phyloP scores from a whole-genome alignment of 805 yeast species.

The Metschnikowia anglica region DNA sequence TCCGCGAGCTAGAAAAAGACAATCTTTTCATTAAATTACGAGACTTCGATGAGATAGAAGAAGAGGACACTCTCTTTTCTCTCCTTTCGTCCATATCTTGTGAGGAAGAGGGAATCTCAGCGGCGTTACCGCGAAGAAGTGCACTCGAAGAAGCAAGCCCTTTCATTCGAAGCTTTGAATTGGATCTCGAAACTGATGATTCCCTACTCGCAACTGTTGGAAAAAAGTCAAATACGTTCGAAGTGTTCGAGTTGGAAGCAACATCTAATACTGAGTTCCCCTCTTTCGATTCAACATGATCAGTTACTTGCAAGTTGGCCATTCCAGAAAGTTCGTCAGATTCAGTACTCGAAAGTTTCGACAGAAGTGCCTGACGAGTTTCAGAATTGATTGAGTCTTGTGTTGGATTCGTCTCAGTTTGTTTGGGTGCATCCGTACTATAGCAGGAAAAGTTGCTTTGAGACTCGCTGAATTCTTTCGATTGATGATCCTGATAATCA shows the following conservation, averaged over 20 bases:
- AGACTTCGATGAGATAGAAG: slow-evolving; percentile 30
- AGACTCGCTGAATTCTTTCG: slow-evolving; percentile 1
- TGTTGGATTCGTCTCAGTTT: slow-evolving; percentile 1
- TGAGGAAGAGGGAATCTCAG: neutral
- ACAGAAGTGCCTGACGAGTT: neutral
- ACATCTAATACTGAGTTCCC: neutral
- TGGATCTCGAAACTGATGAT: slow-evolving; percentile 17
- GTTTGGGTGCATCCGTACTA: slow-evolving; percentile 5
- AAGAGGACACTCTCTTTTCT: slow-evolving; percentile 24
- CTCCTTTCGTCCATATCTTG: slow-evolving; percentile 14
- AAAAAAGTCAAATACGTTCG: neutral
- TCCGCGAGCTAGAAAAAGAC: slow-evolving; percentile 24
- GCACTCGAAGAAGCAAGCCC: slow-evolving; percentile 17
- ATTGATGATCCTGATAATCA: neutral
- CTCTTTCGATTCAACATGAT: neutral
- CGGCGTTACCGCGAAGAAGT: slow-evolving; percentile 12
- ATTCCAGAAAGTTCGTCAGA: neutral
- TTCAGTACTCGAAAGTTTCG: neutral
- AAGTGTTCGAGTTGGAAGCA: neutral
- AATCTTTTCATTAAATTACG: slow-evolving; percentile 35
- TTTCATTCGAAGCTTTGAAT: slow-evolving; percentile 18
- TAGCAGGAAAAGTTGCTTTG: slow-evolving; percentile 8
- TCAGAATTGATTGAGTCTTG: slow-evolving; percentile 4
- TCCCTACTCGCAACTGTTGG: neutral
- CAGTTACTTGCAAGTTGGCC: neutral